Base-by-base conservation (phyloP, 805 yeast species). In the Saccharomyces jurei region DNA sequence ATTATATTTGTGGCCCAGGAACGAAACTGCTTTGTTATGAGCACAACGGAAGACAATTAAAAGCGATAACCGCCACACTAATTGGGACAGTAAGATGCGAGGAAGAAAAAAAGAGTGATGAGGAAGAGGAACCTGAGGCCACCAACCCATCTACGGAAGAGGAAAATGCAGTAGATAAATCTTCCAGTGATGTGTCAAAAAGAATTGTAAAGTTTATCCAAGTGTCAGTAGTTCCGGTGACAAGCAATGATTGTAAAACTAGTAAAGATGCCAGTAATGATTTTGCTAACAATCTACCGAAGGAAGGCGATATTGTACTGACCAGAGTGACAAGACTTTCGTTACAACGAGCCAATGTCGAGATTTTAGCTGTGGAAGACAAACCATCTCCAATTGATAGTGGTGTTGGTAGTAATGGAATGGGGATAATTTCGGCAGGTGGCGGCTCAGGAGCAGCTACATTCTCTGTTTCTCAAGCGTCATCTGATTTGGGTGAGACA, bases 261-360 rank as follows among this genome's bases (percentile, higher is more conserved):
- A 58, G 51, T 5, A 46, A 51, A 11, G 31, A 36, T 13, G 67
- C 62, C 1, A 61, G 57, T 30, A 56, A 63, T 17, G 65, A 69
- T 48, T 65, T 72, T 68, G 54, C 77, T 46, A 79, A 76, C 53
- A 78, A 78, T 56, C 71, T 91, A 53, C 98, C 98, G 6, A 81
- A 82, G 58, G 96, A 89, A 59, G 86, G 87, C 29, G 97, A 92
- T 67, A 69, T 84, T 26, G 97, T 94, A 1, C 72, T 92, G 22
- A 89, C 89, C 0, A 77, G 83, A 53, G 86, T 94, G 26, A 81
- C 84, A 27, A 80, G 84, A 60, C 77, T 91, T 41, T 78, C 83
- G 8, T 71, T 76, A 46, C 81, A 79, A 54, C 91, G 91, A 68
- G 96, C 90, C 1, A 77, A 77, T 62, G 85, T 89, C 47, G 97